phyloP scores from a whole-genome alignment of 2,329 filamentous ascomycete genomes.

The Penicillium sp. region DNA sequence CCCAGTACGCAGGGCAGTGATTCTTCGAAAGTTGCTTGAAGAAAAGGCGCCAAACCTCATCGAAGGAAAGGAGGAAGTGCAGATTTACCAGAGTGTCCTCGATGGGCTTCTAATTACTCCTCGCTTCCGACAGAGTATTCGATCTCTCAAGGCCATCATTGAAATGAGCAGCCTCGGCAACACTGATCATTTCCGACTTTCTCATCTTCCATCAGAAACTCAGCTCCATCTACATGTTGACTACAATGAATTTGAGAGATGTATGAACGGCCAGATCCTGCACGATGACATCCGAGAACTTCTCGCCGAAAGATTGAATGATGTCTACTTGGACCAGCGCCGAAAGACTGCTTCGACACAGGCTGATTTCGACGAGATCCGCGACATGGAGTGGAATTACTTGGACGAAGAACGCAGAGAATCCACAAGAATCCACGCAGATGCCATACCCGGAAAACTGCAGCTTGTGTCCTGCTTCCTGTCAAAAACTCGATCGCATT shows the following conservation, averaged over 20 bases:
- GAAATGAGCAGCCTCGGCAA: background rate
- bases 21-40: background rate
- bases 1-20: background rate
- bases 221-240: background rate
- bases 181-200: background rate
- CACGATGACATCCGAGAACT: background rate
- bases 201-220: background rate
- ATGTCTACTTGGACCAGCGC: background rate
- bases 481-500: background rate
- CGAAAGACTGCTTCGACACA: background rate
- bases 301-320: background rate
- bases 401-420: background rate
- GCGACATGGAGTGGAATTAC: background rate
- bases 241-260: background rate
- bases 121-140: background rate
- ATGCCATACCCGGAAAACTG: background rate
- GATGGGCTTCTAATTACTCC: background rate
- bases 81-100: background rate
- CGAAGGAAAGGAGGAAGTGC: background rate
- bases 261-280: background rate
- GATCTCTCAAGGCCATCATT: background rate
- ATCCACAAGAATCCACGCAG: background rate
- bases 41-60: background rate
- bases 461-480: background rate
- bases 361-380: background rate